Percentiles rank a stretch among this genome's conserved stretches.
Conservation (phyloP, 257 asterid genomes). For the Coffea eugenioides region DNA sequence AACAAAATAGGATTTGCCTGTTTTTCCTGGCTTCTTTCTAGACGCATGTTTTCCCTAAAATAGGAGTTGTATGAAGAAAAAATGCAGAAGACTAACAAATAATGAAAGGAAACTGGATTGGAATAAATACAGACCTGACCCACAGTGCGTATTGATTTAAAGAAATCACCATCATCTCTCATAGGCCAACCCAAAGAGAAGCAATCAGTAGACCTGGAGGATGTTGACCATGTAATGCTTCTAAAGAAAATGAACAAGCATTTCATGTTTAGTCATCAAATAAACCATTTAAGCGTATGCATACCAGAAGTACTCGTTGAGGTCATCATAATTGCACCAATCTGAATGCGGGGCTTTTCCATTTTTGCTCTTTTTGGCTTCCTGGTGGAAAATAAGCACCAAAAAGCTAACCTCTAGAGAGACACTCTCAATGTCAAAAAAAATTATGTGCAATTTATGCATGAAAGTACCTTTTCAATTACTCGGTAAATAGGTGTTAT, state of each 20-base stretch:
- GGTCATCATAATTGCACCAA: constrained; percentile 98
- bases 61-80: constrained; percentile 28
- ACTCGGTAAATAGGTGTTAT: constrained; percentile 88
- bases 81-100: constrained; percentile 15
- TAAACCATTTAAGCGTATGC: constrained; percentile 9
- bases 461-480: constrained; percentile 68
- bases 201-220: constrained; percentile 81
- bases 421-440: constrained; percentile 2
- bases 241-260: constrained; percentile 21
- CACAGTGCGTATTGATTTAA: constrained; percentile 57
- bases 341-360: constrained; percentile 88
- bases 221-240: constrained; percentile 25
- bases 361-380: constrained; percentile 66
- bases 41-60: constrained; percentile 67
- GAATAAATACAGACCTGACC: constrained; percentile 43
- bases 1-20: constrained; percentile 90
- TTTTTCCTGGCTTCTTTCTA: constrained; percentile 41
- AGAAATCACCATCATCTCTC: constrained; percentile 94
- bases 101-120: neutral
- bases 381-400: constrained; percentile 48
- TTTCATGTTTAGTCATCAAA: constrained; percentile 5
- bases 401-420: constrained; percentile 20
- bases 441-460: constrained; percentile 8
- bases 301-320: constrained; percentile 95
- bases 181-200: constrained; percentile 98